These are phyloP conservation scores for Boletus sp. DNA, from an alignment of 768 basidiomycete genomes.

Conservation along the genomic window DNA sequence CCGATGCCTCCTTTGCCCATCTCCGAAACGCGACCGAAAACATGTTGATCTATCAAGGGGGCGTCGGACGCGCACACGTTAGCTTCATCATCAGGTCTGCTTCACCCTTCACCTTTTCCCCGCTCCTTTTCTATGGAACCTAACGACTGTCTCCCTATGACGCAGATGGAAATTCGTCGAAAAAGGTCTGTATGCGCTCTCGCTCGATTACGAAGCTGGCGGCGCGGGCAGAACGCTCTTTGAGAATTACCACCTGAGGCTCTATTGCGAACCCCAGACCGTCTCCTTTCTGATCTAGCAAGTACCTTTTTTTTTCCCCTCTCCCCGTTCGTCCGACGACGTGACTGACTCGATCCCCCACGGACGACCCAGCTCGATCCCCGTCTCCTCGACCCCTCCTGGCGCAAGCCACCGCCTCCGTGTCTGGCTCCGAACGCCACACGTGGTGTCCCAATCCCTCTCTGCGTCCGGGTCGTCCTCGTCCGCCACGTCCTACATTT, in stretches of 20 bases:
- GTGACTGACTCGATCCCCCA: not conserved
- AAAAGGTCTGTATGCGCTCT: slow-evolving; percentile 49
- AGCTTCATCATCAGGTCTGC: slow-evolving; percentile 53
- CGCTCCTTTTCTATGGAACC: not conserved
- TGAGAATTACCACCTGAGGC: slow-evolving; percentile 48
- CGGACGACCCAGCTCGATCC: slow-evolving; percentile 45
- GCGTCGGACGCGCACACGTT: slow-evolving; percentile 55
- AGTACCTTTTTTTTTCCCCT: slow-evolving; percentile 19
- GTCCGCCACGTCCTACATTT: slow-evolving; percentile 47
- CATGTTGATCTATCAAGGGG: slow-evolving; percentile 52
- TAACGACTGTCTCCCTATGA: not conserved
- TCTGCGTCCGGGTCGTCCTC: slow-evolving; percentile 27
- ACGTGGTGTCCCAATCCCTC: slow-evolving; percentile 14
- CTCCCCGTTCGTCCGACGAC: not conserved
- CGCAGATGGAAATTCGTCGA: slow-evolving; percentile 50
- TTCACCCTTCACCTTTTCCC: not conserved
- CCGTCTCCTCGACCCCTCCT: slow-evolving; percentile 49
- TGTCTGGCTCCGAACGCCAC: slow-evolving; percentile 57
- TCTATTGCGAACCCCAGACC: slow-evolving; percentile 54
- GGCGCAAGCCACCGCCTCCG: slow-evolving; percentile 64
- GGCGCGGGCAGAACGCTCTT: slow-evolving; percentile 58
- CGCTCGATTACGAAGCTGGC: slow-evolving; percentile 63
- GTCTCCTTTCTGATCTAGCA: slow-evolving; percentile 64
- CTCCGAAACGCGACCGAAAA: slow-evolving; percentile 43
- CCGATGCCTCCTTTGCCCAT: slow-evolving; percentile 35